A percentile compares a stretch with the other conserved stretches of the same genome.
Conservation (phyloP, 2,329 filamentous ascomycete genomes). For the Herpotrichia juniperi region DNA sequence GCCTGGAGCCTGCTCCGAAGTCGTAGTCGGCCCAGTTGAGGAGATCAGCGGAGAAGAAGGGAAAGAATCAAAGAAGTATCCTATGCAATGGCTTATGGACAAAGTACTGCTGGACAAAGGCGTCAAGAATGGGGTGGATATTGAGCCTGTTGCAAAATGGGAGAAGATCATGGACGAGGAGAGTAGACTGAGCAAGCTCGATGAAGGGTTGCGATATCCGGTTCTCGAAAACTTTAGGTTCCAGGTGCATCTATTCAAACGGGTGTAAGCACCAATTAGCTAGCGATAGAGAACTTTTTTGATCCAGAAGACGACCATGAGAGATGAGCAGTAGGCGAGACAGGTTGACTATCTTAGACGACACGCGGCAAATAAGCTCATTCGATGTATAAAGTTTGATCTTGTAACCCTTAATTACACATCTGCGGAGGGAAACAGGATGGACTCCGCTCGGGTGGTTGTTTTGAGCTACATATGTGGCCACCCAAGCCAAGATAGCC, state of each 20-base stretch:
- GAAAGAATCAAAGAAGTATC: background rate
- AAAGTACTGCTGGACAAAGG: background rate
- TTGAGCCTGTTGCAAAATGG: background rate
- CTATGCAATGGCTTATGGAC: conserved; percentile 1
- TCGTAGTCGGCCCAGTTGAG: background rate
- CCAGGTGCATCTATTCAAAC: background rate
- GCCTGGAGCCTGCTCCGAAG: background rate
- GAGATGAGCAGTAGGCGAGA: background rate
- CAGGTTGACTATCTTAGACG: too few species aligned
- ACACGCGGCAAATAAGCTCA: too few species aligned
- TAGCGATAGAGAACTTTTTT: background rate
- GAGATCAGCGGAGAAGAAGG: background rate
- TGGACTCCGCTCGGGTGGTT: too few species aligned
- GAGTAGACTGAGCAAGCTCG: background rate
- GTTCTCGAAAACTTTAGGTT: background rate
- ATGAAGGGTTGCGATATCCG: background rate
- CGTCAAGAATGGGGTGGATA: background rate
- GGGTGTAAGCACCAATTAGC: background rate
- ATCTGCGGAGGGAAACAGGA: too few species aligned
- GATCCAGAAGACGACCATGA: background rate
- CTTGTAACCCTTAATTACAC: too few species aligned
- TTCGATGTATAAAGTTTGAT: too few species aligned
- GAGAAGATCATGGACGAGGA: background rate
- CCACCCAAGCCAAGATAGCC: too few species aligned
- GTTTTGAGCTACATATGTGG: too few species aligned